Evolutionary conservation across 306 rosid species (phyloP).

Genomic region (Dalbergia cochinchinensis): DNA sequence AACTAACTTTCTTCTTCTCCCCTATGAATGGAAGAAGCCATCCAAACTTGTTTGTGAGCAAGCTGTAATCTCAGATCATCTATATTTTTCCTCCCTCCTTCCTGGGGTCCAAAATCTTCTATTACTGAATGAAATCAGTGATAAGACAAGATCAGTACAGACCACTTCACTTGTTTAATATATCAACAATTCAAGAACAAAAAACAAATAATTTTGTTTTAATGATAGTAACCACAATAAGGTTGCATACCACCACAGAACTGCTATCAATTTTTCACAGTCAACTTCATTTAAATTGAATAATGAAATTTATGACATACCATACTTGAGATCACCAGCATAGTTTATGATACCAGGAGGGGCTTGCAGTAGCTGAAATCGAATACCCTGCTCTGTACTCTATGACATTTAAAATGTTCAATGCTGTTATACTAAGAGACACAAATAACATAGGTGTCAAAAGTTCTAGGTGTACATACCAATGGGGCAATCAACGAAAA

Average conservation of each 20-base stretch:
- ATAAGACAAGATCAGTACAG: conserved; percentile 32
- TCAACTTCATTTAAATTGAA: conserved; percentile 22
- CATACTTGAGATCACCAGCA: conserved; percentile 88
- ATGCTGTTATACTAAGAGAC: conserved; percentile 31
- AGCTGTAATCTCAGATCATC: conserved; percentile 64
- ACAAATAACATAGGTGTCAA: conserved; percentile 20
- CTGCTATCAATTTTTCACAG: neutral
- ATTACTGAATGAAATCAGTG: conserved; percentile 60
- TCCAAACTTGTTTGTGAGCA: conserved; percentile 79
- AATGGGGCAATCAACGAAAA: conserved; percentile 88
- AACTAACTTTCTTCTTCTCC: conserved; percentile 92
- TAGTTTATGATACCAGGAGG: conserved; percentile 75
- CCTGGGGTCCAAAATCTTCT: conserved; percentile 64
- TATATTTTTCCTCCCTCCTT: conserved; percentile 52
- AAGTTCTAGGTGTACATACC: conserved; percentile 59
- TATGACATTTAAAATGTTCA: conserved; percentile 55
- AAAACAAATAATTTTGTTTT: neutral
- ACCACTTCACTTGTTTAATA: conserved; percentile 33
- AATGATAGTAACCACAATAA: neutral
- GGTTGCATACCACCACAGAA: conserved; percentile 7
- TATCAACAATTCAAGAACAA: conserved; percentile 20
- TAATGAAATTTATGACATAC: conserved; percentile 53
- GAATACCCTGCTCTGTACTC: conserved; percentile 86
- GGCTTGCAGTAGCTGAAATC: conserved; percentile 86
- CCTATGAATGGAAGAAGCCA: conserved; percentile 95